Conservation (phyloP, 2,329 filamentous ascomycete genomes). For the Claviceps quebecensis region DNA sequence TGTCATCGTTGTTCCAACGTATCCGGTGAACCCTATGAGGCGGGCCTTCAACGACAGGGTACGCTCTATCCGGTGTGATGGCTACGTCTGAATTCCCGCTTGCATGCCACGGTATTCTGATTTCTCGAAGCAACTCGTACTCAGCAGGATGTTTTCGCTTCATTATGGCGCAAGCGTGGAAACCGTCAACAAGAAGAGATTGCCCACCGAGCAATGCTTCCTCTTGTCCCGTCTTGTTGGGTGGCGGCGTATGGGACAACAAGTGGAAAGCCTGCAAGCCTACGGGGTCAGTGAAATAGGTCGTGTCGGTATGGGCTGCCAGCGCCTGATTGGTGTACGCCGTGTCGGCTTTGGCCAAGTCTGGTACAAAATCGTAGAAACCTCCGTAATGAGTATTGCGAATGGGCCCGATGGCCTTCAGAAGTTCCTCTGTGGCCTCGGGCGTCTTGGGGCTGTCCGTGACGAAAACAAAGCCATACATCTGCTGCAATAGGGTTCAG, state of each 20-base stretch:
- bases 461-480: slow-evolving; percentile 67
- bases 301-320: slow-evolving; percentile 81
- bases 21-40: slow-evolving; percentile 39
- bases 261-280: slow-evolving; percentile 89
- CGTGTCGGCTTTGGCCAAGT: slow-evolving; percentile 76
- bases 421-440: slow-evolving; percentile 55
- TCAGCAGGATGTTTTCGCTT: slow-evolving; percentile 35
- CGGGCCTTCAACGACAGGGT: slow-evolving; percentile 58
- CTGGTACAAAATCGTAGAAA: slow-evolving; percentile 71
- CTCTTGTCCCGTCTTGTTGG: slow-evolving; percentile 18
- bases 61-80: slow-evolving; percentile 56
- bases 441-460: slow-evolving; percentile 52
- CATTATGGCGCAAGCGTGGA: slow-evolving; percentile 53
- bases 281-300: slow-evolving; percentile 87
- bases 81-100: slow-evolving; percentile 76
- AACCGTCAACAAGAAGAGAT: slow-evolving; percentile 77
- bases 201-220: slow-evolving; percentile 45
- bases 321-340: slow-evolving; percentile 81
- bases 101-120: slow-evolving; percentile 63
- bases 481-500: slow-evolving; percentile 31
- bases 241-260: slow-evolving; percentile 49
- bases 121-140: slow-evolving; percentile 41
- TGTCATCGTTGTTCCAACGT: slow-evolving; percentile 88
- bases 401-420: slow-evolving; percentile 75
- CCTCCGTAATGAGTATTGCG: slow-evolving; percentile 81